Percentiles rank a stretch among this genome's conserved stretches.
These are phyloP conservation scores for Begonia fuchsioides DNA, from an alignment of 306 rosid genomes.

Conservation along the genomic window DNA sequence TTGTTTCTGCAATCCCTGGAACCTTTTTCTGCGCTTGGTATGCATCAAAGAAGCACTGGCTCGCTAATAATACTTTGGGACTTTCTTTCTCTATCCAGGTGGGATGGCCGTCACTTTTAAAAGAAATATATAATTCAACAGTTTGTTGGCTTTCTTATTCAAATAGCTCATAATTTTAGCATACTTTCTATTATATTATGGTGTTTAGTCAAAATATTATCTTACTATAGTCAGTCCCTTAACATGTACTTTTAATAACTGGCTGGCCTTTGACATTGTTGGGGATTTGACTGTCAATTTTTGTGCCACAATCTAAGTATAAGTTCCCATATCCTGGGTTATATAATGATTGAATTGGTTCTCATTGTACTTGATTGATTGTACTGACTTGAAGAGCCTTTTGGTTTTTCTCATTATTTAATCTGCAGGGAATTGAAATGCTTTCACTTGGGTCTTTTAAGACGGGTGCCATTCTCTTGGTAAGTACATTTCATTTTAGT, in stretches of 20 bases:
- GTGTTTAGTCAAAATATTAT: too few relatives aligned
- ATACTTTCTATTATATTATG: neutral
- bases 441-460: conserved; percentile 98
- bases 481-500: conserved; percentile 15
- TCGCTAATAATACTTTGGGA: conserved; percentile 88
- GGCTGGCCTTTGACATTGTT: too few relatives aligned
- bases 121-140: too few relatives aligned
- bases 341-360: neutral
- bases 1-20: conserved; percentile 87
- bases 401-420: too few relatives aligned
- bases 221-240: neutral
- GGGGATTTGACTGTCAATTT: too few relatives aligned
- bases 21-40: conserved; percentile 98
- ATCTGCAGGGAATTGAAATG: conserved; percentile 94
- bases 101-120: conserved; percentile 9
- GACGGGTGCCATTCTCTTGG: conserved; percentile 97
- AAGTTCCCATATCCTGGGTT: too few relatives aligned
- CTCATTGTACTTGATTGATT: too few relatives aligned
- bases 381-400: too few relatives aligned
- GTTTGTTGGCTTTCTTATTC: too few relatives aligned
- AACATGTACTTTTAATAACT: neutral
- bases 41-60: conserved; percentile 85
- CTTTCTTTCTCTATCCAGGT: conserved; percentile 99
- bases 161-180: neutral
- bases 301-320: too few relatives aligned